Evolutionary conservation across 768 basidiomycete genomes (phyloP).

Genomic region (Boletus vinaceobasis): DNA sequence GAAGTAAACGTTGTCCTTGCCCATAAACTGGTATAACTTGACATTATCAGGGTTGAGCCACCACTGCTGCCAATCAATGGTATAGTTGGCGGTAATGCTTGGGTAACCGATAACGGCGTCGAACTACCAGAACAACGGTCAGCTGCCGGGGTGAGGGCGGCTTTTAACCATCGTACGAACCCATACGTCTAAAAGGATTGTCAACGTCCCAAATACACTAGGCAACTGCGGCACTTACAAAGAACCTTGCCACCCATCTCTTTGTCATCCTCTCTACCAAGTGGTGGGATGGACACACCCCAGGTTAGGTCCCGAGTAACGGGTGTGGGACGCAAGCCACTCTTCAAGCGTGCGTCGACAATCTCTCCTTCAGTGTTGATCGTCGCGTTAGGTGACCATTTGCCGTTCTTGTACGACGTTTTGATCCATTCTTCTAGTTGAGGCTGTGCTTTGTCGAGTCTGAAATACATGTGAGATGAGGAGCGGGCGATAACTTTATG

Average conservation of each 20-base stretch:
- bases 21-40: conserved; percentile 97
- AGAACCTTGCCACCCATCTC: conserved; percentile 94
- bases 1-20: conserved; percentile 99
- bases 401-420: conserved; percentile 70
- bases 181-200: conserved; percentile 73
- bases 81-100: conserved; percentile 95
- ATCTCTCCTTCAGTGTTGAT: conserved; percentile 86
- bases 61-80: conserved; percentile 93
- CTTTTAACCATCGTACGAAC: conserved; percentile 43
- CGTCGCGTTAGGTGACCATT: conserved; percentile 91
- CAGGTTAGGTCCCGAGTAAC: conserved; percentile 92
- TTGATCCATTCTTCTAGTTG: conserved; percentile 86
- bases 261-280: conserved; percentile 66
- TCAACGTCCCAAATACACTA: conserved; percentile 6
- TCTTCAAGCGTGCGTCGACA: conserved; percentile 83
- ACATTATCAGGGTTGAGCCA: conserved; percentile 93
- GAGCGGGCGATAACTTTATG: conserved; percentile 73
- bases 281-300: conserved; percentile 89
- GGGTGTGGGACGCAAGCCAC: conserved; percentile 83
- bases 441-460: conserved; percentile 79
- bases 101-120: conserved; percentile 97
- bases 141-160: not conserved
- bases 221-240: conserved; percentile 54
- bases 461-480: conserved; percentile 90
- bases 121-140: conserved; percentile 52